Percentiles rank a stretch among this genome's conserved stretches.
Evolutionary conservation across 306 rosid genomes (phyloP).

Genomic region (Inga oerstediana): DNA sequence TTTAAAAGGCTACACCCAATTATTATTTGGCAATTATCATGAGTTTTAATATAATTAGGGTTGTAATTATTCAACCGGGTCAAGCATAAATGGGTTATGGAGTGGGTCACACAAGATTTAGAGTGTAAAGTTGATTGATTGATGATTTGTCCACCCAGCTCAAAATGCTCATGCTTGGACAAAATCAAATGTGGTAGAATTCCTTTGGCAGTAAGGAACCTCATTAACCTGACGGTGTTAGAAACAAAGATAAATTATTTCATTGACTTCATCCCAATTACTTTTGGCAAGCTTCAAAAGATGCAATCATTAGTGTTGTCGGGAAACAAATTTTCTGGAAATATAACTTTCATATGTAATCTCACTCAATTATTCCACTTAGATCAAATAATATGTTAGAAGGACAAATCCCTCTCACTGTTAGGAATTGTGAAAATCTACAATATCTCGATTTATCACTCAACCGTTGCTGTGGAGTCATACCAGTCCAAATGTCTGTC

Average conservation of each 20-base stretch:
- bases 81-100: too few relatives aligned
- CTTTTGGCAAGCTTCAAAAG: neutral
- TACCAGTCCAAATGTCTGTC: neutral
- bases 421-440: neutral
- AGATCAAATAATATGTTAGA: neutral
- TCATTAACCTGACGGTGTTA: neutral
- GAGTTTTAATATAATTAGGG: too few relatives aligned
- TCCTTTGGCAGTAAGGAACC: neutral
- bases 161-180: neutral
- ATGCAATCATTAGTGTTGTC: accelerated
- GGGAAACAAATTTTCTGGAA: neutral
- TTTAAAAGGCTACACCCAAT: too few relatives aligned
- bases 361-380: neutral
- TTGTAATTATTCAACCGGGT: too few relatives aligned
- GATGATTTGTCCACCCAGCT: neutral
- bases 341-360: neutral
- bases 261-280: neutral
- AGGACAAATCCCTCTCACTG: neutral
- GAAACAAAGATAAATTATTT: neutral
- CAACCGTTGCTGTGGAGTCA: neutral
- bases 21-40: too few relatives aligned
- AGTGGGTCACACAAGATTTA: too few relatives aligned
- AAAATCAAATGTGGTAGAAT: neutral
- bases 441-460: neutral
- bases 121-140: too few relatives aligned